Evolutionary conservation across 2,329 filamentous ascomycete genomes (phyloP).

Genomic region (Pyricularia sp.): DNA sequence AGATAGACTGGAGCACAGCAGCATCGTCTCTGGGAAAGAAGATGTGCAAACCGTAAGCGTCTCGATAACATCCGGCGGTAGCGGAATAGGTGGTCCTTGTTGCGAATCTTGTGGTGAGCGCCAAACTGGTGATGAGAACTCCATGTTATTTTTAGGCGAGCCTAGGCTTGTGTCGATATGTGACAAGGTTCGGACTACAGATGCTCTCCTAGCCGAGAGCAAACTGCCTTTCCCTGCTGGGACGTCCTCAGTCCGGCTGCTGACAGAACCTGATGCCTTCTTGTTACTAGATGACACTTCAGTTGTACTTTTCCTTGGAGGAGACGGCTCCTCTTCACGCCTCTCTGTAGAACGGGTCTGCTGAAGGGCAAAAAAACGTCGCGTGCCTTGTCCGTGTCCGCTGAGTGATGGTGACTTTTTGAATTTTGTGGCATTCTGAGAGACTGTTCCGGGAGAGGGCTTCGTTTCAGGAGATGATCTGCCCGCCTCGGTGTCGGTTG

Average conservation of each 20-base stretch:
- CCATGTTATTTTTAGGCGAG: neutral
- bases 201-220: neutral
- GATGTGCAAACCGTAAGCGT: constrained; percentile 38
- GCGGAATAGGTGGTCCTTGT: constrained; percentile 24
- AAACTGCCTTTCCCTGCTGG: neutral
- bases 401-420: neutral
- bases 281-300: neutral
- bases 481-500: neutral
- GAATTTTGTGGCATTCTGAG: neutral
- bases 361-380: neutral
- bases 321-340: neutral
- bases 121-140: neutral
- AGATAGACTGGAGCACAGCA: constrained; percentile 39
- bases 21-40: constrained; percentile 47
- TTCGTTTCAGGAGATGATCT: neutral
- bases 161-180: neutral
- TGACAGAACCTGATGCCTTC: neutral
- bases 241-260: neutral
- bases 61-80: constrained; percentile 40
- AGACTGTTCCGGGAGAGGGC: neutral
- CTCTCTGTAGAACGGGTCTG: neutral
- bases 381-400: neutral
- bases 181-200: neutral
- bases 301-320: neutral
- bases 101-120: neutral